These are phyloP conservation scores for Sporothrix brunneoviolacea DNA, from an alignment of 2,329 filamentous ascomycete genomes.

Conservation along the genomic window DNA sequence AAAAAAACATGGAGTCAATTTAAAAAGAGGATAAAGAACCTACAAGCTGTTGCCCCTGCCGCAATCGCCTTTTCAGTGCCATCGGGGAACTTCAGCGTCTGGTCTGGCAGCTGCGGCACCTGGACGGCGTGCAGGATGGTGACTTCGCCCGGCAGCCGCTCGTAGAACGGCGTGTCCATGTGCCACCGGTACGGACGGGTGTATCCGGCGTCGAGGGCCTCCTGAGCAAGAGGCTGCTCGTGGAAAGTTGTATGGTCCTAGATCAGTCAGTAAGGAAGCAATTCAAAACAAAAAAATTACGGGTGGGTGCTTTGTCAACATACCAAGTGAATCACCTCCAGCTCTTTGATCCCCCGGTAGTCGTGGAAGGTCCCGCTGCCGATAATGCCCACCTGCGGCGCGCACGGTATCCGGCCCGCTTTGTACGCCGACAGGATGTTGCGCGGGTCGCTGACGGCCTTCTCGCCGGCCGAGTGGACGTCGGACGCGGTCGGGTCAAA, in stretches of 20 bases:
- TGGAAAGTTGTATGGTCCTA: conserved; percentile 18
- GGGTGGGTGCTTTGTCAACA: no score
- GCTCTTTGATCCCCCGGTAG: conserved; percentile 13
- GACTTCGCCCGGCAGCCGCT: conserved; percentile 62
- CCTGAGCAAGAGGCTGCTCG: conserved; percentile 34
- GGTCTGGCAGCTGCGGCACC: conserved; percentile 45
- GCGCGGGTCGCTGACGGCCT: conserved; percentile 16
- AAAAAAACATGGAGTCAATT: no score
- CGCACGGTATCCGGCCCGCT: conserved; percentile 13
- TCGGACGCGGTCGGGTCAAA: conserved; percentile 16
- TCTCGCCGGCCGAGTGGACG: conserved; percentile 16
- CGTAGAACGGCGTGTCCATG: conserved; percentile 71
- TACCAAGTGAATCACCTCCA: conserved; percentile 15
- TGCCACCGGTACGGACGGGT: conserved; percentile 69
- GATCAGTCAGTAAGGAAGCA: no score
- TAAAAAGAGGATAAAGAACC: no score
- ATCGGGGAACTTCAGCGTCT: conserved; percentile 13
- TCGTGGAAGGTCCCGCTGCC: conserved; percentile 14
- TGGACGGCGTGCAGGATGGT: conserved; percentile 66
- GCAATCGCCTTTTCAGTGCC: conserved; percentile 14
- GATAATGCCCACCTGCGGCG: conserved; percentile 17
- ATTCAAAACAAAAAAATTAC: no score
- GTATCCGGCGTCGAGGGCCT: conserved; percentile 30
- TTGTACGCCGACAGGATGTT: conserved; percentile 17
- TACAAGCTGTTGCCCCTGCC: conserved; percentile 15